Conservation (phyloP, 805 yeast genomes). For the Brettanomyces naardenensis region DNA sequence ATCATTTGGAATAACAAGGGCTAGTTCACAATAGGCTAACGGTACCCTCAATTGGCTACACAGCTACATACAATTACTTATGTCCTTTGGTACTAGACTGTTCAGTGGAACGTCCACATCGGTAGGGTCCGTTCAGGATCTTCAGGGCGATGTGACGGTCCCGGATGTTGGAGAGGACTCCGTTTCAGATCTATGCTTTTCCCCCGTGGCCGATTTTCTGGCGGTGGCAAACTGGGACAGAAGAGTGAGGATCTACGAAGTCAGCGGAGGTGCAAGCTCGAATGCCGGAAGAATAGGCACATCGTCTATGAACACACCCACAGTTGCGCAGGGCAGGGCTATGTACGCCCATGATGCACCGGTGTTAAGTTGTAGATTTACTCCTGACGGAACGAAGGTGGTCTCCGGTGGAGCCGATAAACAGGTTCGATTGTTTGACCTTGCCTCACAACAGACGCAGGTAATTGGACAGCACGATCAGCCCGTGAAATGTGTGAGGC, state of each 20-base stretch:
- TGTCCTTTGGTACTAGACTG: too few species aligned
- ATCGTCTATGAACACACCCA: constrained; percentile 25
- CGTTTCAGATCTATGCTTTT: constrained; percentile 73
- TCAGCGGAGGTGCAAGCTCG: constrained; percentile 25
- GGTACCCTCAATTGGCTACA: too few species aligned
- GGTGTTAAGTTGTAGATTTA: constrained; percentile 75
- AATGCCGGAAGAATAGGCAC: neutral
- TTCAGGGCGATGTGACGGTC: constrained; percentile 62
- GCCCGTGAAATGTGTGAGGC: constrained; percentile 66
- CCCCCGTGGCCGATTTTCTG: constrained; percentile 76
- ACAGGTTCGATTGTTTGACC: constrained; percentile 74
- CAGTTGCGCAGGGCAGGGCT: constrained; percentile 83
- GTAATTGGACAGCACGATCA: constrained; percentile 85
- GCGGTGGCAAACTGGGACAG: constrained; percentile 92
- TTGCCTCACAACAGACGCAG: constrained; percentile 71
- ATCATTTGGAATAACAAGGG: too few species aligned
- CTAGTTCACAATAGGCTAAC: too few species aligned
- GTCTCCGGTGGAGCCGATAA: constrained; percentile 89
- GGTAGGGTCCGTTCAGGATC: constrained; percentile 46
- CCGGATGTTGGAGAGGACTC: constrained; percentile 90
- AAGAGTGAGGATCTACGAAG: constrained; percentile 87
- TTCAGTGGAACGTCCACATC: constrained; percentile 28
- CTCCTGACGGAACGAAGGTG: constrained; percentile 79
- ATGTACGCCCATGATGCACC: constrained; percentile 87
- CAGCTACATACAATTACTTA: too few species aligned